Evolutionary conservation across 345 rosid species (phyloP).

Genomic region (Linum lewisii): DNA sequence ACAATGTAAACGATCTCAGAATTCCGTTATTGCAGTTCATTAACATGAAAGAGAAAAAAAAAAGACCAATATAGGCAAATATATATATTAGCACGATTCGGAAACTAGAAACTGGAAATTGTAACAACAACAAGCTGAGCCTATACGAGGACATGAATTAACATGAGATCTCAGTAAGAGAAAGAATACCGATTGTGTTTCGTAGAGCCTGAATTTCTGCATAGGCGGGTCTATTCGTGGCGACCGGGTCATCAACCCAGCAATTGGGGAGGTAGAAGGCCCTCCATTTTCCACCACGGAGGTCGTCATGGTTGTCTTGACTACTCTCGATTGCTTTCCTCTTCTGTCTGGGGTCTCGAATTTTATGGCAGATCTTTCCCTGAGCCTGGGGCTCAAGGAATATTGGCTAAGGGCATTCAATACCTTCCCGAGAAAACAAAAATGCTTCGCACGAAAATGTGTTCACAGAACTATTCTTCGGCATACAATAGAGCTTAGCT

Average conservation of each 20-base stretch:
- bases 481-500: slow-evolving; percentile 49
- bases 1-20: not conserved
- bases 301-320: slow-evolving; percentile 17
- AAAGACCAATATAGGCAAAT: not conserved
- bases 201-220: slow-evolving; percentile 71
- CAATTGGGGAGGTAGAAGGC: not conserved
- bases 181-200: slow-evolving; percentile 56
- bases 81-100: not conserved
- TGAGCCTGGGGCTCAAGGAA: slow-evolving; percentile 77
- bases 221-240: slow-evolving; percentile 21
- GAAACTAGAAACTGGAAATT: not conserved
- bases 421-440: not conserved
- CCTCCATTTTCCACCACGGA: slow-evolving; percentile 5
- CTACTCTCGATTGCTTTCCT: not conserved
- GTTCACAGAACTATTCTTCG: slow-evolving; percentile 21
- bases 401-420: slow-evolving; percentile 42
- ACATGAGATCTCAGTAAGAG: slow-evolving; percentile 10
- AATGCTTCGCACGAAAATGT: not conserved
- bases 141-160: not conserved
- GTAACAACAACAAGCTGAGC: not conserved
- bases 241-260: slow-evolving; percentile 13
- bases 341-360: slow-evolving; percentile 3
- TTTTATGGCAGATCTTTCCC: slow-evolving; percentile 37
- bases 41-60: not conserved
- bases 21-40: not conserved